These are phyloP conservation scores for Pythium scleroteichum DNA, from an alignment of 352 stramenopile genomes.

Conservation along the genomic window DNA sequence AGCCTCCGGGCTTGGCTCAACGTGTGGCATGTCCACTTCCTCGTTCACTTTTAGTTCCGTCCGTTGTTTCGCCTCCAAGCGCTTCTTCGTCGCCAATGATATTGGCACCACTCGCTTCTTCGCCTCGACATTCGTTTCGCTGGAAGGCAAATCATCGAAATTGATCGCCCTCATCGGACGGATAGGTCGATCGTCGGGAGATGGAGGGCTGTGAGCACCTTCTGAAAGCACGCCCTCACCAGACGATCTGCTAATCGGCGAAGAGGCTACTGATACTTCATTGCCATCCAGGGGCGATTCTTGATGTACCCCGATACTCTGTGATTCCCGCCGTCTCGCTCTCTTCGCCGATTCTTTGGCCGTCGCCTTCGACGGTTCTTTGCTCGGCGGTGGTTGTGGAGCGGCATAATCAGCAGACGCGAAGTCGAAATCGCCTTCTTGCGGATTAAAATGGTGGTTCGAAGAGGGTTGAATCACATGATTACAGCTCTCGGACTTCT, in stretches of 20 bases:
- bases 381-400: constrained; percentile 12
- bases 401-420: constrained; percentile 18
- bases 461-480: constrained; percentile 14
- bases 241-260: too few species aligned
- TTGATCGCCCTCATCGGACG: constrained; percentile 23
- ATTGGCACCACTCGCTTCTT: constrained; percentile 23
- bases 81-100: constrained; percentile 54
- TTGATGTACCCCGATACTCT: too few species aligned
- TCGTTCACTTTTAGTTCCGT: constrained; percentile 23
- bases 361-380: neutral
- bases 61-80: constrained; percentile 64
- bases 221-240: neutral
- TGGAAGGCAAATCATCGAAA: constrained; percentile 7
- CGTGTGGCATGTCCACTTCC: neutral
- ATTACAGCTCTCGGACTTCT: constrained; percentile 47
- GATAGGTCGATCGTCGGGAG: constrained; percentile 46
- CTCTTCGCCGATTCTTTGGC: too few species aligned
- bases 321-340: too few species aligned
- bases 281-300: too few species aligned
- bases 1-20: too few species aligned
- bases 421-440: constrained; percentile 26
- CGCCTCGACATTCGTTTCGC: neutral
- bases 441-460: constrained; percentile 22
- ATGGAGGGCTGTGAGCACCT: too few species aligned
- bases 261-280: too few species aligned